phyloP scores from a whole-genome alignment of 2,329 filamentous ascomycete genomes.

The Colletotrichum nymphaeae region DNA sequence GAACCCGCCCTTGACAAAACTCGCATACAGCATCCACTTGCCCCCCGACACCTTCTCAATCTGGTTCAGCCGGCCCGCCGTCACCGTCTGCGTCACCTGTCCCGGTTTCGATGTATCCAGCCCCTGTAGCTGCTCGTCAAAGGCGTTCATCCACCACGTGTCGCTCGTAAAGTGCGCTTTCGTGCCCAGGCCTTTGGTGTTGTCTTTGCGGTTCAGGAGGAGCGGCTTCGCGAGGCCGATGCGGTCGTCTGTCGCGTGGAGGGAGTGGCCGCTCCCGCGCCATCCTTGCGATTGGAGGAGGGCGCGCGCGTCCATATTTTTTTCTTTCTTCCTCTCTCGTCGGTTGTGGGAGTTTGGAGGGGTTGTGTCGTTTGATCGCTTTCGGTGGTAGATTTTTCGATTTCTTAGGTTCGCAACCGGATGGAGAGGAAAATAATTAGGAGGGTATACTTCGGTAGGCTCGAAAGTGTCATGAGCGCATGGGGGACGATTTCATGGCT shows the following conservation, averaged over 20 bases:
- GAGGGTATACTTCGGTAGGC: not conserved
- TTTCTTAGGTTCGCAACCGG: not conserved
- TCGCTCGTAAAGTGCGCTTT: conserved; percentile 77
- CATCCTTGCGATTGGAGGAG: conserved; percentile 90
- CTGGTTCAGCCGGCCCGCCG: conserved; percentile 65
- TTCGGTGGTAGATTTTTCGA: not conserved
- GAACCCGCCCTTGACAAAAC: conserved; percentile 85
- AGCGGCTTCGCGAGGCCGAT: conserved; percentile 87
- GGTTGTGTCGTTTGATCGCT: not conserved
- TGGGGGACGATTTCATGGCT: not conserved
- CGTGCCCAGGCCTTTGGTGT: conserved; percentile 84
- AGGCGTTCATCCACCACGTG: conserved; percentile 97
- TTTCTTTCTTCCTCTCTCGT: not conserved
- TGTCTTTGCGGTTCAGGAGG: conserved; percentile 83
- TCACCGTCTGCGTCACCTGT: conserved; percentile 66
- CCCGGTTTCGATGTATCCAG: conserved; percentile 73
- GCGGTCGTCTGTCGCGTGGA: conserved; percentile 78
- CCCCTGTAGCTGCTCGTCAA: conserved; percentile 88
- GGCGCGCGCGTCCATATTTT: conserved; percentile 82
- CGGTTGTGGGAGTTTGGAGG: not conserved
- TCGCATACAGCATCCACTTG: conserved; percentile 79
- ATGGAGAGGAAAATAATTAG: not conserved
- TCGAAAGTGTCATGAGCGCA: conserved; percentile 4
- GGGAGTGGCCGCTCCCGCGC: conserved; percentile 88
- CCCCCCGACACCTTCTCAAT: conserved; percentile 63